Conservation (phyloP, 352 stramenopile genomes). For the Phytophthora melonis region DNA sequence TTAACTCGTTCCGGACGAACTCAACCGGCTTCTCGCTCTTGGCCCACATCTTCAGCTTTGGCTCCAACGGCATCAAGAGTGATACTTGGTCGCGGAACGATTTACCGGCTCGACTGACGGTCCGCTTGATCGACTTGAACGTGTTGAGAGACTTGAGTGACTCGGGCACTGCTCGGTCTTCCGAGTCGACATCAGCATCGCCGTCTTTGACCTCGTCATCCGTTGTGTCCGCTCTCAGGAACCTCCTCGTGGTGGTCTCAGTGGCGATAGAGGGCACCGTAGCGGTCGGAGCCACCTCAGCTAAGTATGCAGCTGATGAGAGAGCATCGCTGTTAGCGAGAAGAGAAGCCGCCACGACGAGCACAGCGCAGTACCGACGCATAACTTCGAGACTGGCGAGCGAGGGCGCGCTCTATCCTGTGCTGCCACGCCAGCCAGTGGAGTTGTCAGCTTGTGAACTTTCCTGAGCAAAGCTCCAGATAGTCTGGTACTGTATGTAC, state of each 20-base stretch:
- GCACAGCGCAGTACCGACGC: constrained; percentile 6
- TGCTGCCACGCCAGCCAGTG: background rate
- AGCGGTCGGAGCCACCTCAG: background rate
- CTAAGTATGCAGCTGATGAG: background rate
- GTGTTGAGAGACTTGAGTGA: constrained; percentile 12
- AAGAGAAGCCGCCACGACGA: background rate
- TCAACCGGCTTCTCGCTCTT: constrained; percentile 7
- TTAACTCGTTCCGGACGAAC: constrained; percentile 16
- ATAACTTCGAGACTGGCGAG: constrained; percentile 11
- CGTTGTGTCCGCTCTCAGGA: constrained; percentile 3
- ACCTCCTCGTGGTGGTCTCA: background rate
- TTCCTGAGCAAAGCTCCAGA: background rate
- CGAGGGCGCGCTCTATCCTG: background rate
- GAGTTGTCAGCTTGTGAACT: background rate
- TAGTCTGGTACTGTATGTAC: background rate
- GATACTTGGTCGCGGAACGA: constrained; percentile 18
- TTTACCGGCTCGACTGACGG: background rate
- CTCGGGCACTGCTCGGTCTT: background rate
- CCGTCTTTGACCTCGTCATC: background rate
- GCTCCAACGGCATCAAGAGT: background rate
- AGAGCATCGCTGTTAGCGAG: background rate
- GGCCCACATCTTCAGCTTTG: constrained; percentile 15
- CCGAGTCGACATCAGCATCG: background rate
- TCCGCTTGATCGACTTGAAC: constrained; percentile 3
- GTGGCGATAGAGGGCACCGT: background rate